phyloP scores from a whole-genome alignment of 2,329 filamentous ascomycete genomes.

The Xylaria sp. region DNA sequence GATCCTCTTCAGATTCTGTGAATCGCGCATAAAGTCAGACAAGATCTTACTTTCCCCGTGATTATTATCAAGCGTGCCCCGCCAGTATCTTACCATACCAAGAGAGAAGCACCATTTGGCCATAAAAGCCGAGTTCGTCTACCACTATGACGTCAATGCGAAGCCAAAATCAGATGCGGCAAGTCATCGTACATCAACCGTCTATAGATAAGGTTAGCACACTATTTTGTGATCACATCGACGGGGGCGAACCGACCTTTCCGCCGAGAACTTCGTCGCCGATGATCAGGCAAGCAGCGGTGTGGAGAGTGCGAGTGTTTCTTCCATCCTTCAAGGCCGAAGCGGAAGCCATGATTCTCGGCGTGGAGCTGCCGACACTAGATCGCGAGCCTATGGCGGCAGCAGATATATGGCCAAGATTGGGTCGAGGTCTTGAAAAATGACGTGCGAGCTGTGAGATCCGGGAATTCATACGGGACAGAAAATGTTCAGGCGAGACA shows the following conservation, averaged over 20 bases:
- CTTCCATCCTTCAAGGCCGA: constrained; percentile 58
- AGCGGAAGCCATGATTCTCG: constrained; percentile 52
- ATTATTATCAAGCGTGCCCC: background rate
- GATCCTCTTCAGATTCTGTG: constrained; percentile 76
- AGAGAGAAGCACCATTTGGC: constrained; percentile 69
- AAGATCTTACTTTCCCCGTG: background rate
- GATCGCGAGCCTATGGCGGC: constrained; percentile 42
- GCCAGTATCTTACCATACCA: constrained; percentile 57
- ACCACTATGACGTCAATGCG: constrained; percentile 24
- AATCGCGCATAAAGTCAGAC: background rate
- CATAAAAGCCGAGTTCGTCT: constrained; percentile 69
- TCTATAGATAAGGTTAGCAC: constrained; percentile 32
- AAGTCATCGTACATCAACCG: constrained; percentile 37
- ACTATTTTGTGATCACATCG: background rate
- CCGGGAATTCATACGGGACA: constrained; percentile 71
- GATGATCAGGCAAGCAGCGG: constrained; percentile 91
- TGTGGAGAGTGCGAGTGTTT: constrained; percentile 75
- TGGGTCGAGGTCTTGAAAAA: constrained; percentile 66
- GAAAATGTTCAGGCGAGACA: background rate
- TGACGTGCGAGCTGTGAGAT: constrained; percentile 76
- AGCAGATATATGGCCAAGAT: constrained; percentile 57
- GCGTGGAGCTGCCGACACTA: constrained; percentile 34
- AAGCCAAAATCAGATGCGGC: background rate
- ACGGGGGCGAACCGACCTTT: constrained; percentile 66
- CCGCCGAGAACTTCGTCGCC: constrained; percentile 96